Evolutionary conservation across 371 early-diverging fungal species (phyloP).

Genomic region (Actinomucor elegans): DNA sequence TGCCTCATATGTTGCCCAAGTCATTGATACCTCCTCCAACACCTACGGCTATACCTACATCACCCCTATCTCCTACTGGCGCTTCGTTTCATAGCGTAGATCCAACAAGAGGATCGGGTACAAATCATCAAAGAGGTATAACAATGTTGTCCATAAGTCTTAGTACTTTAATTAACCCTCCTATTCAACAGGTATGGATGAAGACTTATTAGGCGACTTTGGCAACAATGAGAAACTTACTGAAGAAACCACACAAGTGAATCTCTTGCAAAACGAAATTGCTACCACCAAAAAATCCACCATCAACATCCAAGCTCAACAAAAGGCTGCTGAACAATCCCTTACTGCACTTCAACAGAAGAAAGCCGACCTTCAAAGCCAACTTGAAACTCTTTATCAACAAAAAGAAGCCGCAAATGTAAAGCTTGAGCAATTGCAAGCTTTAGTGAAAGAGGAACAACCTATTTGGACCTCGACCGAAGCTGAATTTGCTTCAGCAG

Average conservation of each 20-base stretch:
- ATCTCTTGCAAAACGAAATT: conserved; percentile 45
- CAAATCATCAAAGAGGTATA: too few species aligned
- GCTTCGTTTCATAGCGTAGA: too few species aligned
- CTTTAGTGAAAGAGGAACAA: conserved; percentile 20
- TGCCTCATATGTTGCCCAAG: conserved; percentile 71
- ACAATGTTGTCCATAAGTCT: not conserved
- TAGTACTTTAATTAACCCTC: not conserved
- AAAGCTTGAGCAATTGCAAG: conserved; percentile 21
- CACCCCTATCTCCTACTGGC: not conserved
- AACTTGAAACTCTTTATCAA: conserved; percentile 8
- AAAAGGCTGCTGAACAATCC: conserved; percentile 16
- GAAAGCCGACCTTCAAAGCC: conserved; percentile 23
- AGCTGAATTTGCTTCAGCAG: conserved; percentile 18
- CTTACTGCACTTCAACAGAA: conserved; percentile 25
- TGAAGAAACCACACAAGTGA: conserved; percentile 37
- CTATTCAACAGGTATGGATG: conserved; percentile 9
- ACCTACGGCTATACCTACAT: not conserved
- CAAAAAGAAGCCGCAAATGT: conserved; percentile 5
- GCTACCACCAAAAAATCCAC: conserved; percentile 22
- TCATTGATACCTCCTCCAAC: conserved; percentile 39
- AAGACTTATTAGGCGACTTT: conserved; percentile 48
- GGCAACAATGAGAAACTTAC: conserved; percentile 35
- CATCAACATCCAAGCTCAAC: conserved; percentile 22
- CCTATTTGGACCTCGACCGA: conserved; percentile 24
- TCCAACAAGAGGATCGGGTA: too few species aligned